Percentiles rank a stretch among this genome's conserved stretches.
Conservation (phyloP, 106 monocot genomes). For the Dendrobium catenatum region DNA sequence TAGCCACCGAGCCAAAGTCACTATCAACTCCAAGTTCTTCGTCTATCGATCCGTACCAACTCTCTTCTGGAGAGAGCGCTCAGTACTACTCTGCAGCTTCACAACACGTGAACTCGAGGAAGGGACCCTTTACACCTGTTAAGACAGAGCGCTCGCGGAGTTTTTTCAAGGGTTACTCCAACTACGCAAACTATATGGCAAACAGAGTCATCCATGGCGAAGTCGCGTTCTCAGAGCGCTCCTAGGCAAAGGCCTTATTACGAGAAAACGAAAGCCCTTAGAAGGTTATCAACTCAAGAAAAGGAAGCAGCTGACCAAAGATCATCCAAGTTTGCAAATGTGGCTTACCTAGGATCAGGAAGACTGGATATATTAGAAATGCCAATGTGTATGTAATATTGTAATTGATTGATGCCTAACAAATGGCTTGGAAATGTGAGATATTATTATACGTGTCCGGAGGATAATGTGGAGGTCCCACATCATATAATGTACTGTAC, state of each 20-base stretch:
- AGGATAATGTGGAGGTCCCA: no score
- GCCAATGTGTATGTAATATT: constrained; percentile 24
- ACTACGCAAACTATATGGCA: constrained; percentile 47
- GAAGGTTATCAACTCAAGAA: neutral
- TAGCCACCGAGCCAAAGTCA: constrained; percentile 24
- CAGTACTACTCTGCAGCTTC: constrained; percentile 38
- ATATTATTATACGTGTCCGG: no score
- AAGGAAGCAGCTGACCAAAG: neutral
- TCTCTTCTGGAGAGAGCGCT: constrained; percentile 23
- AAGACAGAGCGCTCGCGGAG: constrained; percentile 42
- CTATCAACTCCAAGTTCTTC: constrained; percentile 41
- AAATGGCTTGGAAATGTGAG: neutral
- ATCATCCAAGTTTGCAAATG: constrained; percentile 31
- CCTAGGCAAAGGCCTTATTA: constrained; percentile 28
- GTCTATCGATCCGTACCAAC: neutral
- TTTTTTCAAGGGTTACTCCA: constrained; percentile 29
- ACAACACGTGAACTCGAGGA: constrained; percentile 25
- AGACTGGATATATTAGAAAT: constrained; percentile 41
- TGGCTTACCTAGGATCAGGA: constrained; percentile 64
- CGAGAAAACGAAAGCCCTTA: neutral
- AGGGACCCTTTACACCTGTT: constrained; percentile 32
- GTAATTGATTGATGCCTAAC: neutral
- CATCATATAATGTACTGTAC: no score
- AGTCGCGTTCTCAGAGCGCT: constrained; percentile 42
- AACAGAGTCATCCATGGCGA: constrained; percentile 48